Percentiles rank a stretch among this genome's conserved stretches.
Conservation (phyloP, 176 grass and related monocot species). For the Elymus sibiricus region DNA sequence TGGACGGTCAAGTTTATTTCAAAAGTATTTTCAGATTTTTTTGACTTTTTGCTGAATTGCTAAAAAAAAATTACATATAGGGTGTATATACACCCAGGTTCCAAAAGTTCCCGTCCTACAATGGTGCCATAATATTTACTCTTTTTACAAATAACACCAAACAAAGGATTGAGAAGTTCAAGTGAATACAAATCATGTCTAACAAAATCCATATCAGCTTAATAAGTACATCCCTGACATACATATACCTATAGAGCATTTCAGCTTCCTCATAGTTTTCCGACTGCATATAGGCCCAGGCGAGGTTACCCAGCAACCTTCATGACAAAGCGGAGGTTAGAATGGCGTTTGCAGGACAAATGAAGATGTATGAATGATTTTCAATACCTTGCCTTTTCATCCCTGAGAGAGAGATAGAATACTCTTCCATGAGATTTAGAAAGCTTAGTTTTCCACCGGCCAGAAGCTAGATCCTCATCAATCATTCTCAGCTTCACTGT, state of each 20-base stretch:
- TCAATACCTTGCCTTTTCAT: constrained; percentile 63
- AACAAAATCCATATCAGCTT: background rate
- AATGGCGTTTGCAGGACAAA: background rate
- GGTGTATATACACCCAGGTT: too few species aligned
- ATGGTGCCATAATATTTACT: background rate
- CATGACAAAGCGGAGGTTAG: constrained; percentile 30
- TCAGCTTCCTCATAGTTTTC: constrained; percentile 57
- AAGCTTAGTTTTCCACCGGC: constrained; percentile 59
- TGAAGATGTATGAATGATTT: constrained; percentile 4
- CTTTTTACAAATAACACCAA: background rate
- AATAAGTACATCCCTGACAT: background rate
- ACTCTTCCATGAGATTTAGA: constrained; percentile 61
- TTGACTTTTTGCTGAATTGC: too few species aligned
- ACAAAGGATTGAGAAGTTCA: background rate
- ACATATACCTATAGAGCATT: constrained; percentile 57
- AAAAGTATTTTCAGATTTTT: too few species aligned
- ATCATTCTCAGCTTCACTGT: constrained; percentile 53
- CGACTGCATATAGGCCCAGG: constrained; percentile 66
- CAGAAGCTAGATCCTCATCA: constrained; percentile 74
- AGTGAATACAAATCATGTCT: background rate
- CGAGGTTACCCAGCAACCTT: constrained; percentile 69
- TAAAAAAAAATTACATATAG: too few species aligned
- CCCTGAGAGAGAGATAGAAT: constrained; percentile 52
- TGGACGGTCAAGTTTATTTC: too few species aligned
- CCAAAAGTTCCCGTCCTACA: too few species aligned